phyloP scores from a whole-genome alignment of 441 rosid species.

The Syzygium malaccense region DNA sequence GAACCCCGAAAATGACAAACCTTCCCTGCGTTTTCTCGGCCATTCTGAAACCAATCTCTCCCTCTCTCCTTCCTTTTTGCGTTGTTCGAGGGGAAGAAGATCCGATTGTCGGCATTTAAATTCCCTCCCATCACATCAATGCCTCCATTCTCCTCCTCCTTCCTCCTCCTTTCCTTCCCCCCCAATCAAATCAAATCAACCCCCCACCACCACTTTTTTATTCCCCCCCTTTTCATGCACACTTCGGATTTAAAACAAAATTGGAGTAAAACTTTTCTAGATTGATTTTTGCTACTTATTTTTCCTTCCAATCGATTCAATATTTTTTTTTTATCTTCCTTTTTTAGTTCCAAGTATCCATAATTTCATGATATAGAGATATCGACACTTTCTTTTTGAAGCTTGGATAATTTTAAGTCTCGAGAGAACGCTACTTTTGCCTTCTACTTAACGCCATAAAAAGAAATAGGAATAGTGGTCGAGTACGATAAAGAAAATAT shows the following conservation, averaged over 20 bases:
- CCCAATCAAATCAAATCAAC: not conserved
- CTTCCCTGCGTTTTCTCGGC: not conserved
- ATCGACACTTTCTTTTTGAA: no score
- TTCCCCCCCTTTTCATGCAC: not conserved
- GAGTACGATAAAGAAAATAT: not conserved
- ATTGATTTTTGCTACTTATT: not conserved
- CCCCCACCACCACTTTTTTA: not conserved
- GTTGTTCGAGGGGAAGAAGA: not conserved
- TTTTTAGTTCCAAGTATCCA: no score
- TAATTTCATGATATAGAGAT: no score
- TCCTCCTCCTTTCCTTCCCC: not conserved
- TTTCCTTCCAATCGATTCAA: not conserved
- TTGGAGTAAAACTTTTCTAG: not conserved
- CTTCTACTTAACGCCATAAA: not conserved
- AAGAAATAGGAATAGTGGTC: accelerated
- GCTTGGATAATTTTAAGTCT: not conserved
- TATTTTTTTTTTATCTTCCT: not conserved
- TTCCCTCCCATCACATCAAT: not conserved
- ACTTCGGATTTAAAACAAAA: not conserved
- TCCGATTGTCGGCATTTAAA: not conserved
- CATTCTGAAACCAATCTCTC: no score
- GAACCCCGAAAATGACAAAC: not conserved
- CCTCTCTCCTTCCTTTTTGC: not conserved
- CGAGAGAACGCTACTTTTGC: not conserved
- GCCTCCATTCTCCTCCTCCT: not conserved